These are phyloP conservation scores for Malania oleifera DNA, from an alignment of 164 flowering plant species.

Conservation along the genomic window DNA sequence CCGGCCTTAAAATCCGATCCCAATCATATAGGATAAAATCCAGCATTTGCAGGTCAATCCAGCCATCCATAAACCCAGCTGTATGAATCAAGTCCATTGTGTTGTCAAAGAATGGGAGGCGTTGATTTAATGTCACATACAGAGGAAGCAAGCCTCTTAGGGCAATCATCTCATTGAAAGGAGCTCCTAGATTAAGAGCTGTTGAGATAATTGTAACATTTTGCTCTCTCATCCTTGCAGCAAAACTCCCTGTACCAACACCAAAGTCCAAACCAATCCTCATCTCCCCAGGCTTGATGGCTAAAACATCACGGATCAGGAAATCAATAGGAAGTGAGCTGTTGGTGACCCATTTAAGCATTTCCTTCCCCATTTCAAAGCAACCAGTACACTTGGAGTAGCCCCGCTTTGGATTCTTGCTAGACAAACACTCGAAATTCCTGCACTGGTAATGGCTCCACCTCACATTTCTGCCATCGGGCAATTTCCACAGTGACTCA, in stretches of 20 bases:
- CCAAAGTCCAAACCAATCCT: slow-evolving; percentile 79
- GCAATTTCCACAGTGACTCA: slow-evolving; percentile 76
- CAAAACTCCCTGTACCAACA: slow-evolving; percentile 80
- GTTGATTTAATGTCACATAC: slow-evolving; percentile 66
- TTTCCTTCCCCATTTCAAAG: slow-evolving; percentile 90
- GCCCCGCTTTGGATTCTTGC: slow-evolving; percentile 63
- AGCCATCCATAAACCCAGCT: slow-evolving; percentile 75
- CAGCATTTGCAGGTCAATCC: slow-evolving; percentile 74
- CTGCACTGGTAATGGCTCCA: slow-evolving; percentile 74
- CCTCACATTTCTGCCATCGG: slow-evolving; percentile 72
- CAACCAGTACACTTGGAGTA: slow-evolving; percentile 72
- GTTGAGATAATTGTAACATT: slow-evolving; percentile 76
- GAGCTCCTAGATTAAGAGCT: slow-evolving; percentile 88
- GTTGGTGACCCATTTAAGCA: slow-evolving; percentile 65
- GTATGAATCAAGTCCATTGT: slow-evolving; percentile 92
- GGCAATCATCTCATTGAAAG: slow-evolving; percentile 85
- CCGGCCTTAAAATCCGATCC: slow-evolving; percentile 87
- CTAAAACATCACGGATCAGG: slow-evolving; percentile 55
- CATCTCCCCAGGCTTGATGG: slow-evolving; percentile 71
- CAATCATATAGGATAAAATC: slow-evolving; percentile 84
- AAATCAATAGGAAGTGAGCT: slow-evolving; percentile 51
- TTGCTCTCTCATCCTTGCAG: slow-evolving; percentile 83
- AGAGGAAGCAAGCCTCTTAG: slow-evolving; percentile 84
- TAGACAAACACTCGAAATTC: slow-evolving; percentile 65
- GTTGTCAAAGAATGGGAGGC: slow-evolving; percentile 90